Evolutionary conservation across 106 monocot genomes (phyloP), one percentile per base, ranked within the genome.

Genomic region (Hemerocallis citrina): DNA sequence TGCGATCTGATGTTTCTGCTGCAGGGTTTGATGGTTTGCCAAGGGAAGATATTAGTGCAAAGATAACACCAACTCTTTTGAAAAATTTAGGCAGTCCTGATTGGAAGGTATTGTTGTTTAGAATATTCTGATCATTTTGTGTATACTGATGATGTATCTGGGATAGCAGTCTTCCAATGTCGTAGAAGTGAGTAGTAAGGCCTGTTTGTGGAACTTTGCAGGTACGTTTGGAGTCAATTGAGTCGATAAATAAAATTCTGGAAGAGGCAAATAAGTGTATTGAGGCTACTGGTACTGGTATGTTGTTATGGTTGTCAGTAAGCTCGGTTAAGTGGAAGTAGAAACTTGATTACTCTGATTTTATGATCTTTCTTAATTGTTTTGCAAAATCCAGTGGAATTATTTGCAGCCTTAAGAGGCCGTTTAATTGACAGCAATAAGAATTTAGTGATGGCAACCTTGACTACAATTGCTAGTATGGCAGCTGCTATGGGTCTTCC

Each of bases 221-320:
- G 98, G 67, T 85, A 32, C 84, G 98, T 34, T 48, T 88, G 52
- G 98, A 98, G 70, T 92, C 92, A 44, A 92, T 98, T 68, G 98
- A 92, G 4, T 77, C 82, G 14, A 50, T 98, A 16, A 92, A 82
- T 61, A 92, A 88, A 88, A 92, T 98, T 55, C 42, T 98, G 57
- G 92, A 98, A 74, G 98, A 98, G 65, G 98, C 98, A 20, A 74
- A 92, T 66, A 98, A 88, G 68, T 73, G 98, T 12, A 82, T 98
- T 41, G 88, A 92, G 71, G 77, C 91, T 72, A 55, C 80, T 54
- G 98, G 98, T 19, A 92, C 98, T 58, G 73, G 98, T 98, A 71
- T 30, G 44, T 39, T 43, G 41, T 65, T 55, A 30, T 65, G 3
- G 24, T 25, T 38, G 2, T 38, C 24, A 5, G 5, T 40, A 6